Conservation (phyloP, 179 eudicot genomes). For the Gypsophila paniculata region DNA sequence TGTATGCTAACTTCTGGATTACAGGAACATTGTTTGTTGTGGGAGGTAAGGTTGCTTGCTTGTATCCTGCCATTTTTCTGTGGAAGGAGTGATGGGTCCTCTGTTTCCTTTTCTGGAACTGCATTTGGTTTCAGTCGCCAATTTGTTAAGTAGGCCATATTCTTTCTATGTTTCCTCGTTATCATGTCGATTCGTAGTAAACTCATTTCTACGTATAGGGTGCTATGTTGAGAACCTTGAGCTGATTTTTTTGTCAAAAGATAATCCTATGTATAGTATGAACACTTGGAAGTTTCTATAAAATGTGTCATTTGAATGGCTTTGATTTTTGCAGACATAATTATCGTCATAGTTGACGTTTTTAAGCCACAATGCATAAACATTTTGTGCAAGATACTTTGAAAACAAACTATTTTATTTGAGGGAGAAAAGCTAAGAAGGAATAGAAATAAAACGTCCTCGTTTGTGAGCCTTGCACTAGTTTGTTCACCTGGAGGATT, state of each 20-base stretch:
- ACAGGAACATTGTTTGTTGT: slow-evolving; percentile 81
- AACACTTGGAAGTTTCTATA: background rate
- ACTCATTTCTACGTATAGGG: background rate
- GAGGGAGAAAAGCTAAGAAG: background rate
- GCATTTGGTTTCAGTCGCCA: background rate
- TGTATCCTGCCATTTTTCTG: background rate
- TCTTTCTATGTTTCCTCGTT: background rate
- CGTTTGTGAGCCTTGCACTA: background rate
- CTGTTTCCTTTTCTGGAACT: background rate
- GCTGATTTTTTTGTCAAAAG: background rate
- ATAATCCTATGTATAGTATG: background rate
- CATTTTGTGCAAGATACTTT: background rate
- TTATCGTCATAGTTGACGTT: background rate
- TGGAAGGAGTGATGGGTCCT: background rate
- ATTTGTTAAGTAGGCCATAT: background rate
- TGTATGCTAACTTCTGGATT: slow-evolving; percentile 99
- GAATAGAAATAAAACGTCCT: background rate
- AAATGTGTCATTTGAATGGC: background rate
- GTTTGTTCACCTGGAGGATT: background rate
- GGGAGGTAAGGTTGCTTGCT: slow-evolving; percentile 60
- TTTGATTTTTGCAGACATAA: background rate
- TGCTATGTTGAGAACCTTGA: background rate
- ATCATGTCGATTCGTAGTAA: background rate
- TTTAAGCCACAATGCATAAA: background rate
- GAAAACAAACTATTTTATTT: background rate